A percentile compares a stretch with the other conserved stretches of the same genome.
These are phyloP conservation scores for Colletotrichum ledebouriae DNA, from an alignment of 2,329 filamentous ascomycete genomes.

Conservation along the genomic window DNA sequence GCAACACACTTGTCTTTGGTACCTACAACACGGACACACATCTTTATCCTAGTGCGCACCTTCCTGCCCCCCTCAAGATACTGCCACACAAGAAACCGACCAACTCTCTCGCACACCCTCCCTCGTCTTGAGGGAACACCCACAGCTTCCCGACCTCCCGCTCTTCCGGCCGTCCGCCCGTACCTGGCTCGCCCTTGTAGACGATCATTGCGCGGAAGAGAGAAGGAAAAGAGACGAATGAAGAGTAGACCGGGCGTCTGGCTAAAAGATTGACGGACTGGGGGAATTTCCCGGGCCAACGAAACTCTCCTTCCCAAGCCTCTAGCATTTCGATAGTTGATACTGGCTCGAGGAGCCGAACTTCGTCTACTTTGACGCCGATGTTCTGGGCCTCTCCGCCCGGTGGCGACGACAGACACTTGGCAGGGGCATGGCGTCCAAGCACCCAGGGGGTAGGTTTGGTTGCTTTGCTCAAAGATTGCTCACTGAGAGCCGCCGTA, in stretches of 20 bases:
- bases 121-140: background rate
- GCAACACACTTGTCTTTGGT: background rate
- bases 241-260: background rate
- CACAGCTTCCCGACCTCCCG: conserved; percentile 33
- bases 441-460: conserved; percentile 8
- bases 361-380: conserved; percentile 19
- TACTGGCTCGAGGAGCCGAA: conserved; percentile 27
- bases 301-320: conserved; percentile 5
- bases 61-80: background rate
- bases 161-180: conserved; percentile 28
- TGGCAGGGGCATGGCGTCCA: conserved; percentile 29
- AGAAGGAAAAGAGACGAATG: background rate
- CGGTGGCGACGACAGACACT: conserved; percentile 14
- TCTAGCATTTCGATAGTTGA: background rate
- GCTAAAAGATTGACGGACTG: background rate
- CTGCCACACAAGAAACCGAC: conserved; percentile 3
- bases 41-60: background rate
- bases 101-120: conserved; percentile 7
- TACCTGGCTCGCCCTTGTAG: conserved; percentile 29
- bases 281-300: background rate
- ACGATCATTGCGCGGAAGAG: background rate
- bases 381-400: conserved; percentile 8
- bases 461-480: background rate
- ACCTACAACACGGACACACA: conserved; percentile 11
- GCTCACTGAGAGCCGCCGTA: conserved; percentile 3